These are phyloP conservation scores for Exophiala calicioides DNA, from an alignment of 2,329 filamentous ascomycete species.

Conservation along the genomic window DNA sequence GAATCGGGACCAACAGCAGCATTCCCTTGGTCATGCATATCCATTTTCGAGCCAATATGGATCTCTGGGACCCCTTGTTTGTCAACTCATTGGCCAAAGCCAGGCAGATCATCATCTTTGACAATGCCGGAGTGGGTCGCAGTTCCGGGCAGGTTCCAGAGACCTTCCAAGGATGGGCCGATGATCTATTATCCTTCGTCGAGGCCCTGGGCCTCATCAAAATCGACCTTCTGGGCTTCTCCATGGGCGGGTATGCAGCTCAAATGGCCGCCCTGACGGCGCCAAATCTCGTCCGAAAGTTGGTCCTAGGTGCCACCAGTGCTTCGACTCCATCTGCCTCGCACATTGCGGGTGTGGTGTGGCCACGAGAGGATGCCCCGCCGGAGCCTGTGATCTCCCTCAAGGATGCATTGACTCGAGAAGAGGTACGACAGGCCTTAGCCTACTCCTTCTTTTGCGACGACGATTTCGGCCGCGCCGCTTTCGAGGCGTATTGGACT, in stretches of 20 bases:
- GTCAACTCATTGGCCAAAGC: conserved; percentile 17
- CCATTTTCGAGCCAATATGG: conserved; percentile 24
- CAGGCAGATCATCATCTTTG: conserved; percentile 23
- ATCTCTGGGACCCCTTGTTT: conserved; percentile 24
- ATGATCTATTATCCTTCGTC: conserved; percentile 19
- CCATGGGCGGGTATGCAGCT: conserved; percentile 19
- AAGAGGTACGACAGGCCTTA: conserved; percentile 11
- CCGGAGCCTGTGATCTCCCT: conserved; percentile 4
- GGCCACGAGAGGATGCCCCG: conserved; percentile 19
- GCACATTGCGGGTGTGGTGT: conserved; percentile 18
- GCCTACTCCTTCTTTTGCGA: conserved; percentile 20
- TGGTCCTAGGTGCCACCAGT: conserved; percentile 17
- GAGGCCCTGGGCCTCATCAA: conserved; percentile 17
- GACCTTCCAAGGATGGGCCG: conserved; percentile 22
- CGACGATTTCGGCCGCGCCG: conserved; percentile 10
- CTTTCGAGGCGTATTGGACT: conserved; percentile 18
- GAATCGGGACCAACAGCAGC: conserved; percentile 11
- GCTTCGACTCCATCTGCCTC: conserved; percentile 13
- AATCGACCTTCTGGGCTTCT: conserved; percentile 24
- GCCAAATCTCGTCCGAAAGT: conserved; percentile 18
- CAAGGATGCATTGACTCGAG: neutral
- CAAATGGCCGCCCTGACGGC: conserved; percentile 18
- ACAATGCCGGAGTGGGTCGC: conserved; percentile 22
- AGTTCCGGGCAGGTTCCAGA: conserved; percentile 18
- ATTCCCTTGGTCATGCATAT: conserved; percentile 24